Base-by-base conservation (phyloP, 2,329 filamentous ascomycete species). In the Phyllachora maydis region DNA sequence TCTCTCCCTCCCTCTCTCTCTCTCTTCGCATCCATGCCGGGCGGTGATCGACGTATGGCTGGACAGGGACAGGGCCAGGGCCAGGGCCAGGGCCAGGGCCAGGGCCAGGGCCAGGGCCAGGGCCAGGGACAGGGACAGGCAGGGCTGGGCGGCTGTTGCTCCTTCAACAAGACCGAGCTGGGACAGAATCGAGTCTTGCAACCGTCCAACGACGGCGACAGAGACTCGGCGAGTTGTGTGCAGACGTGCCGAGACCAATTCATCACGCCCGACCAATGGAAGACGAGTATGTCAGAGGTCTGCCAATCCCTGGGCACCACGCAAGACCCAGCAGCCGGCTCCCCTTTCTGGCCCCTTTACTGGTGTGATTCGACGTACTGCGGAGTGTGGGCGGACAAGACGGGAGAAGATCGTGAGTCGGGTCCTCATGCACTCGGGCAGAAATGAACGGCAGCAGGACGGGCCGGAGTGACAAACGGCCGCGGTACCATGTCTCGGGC, bases 321-420 rank as follows among this genome's bases (percentile, higher is more conserved):
- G 29, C 12, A 31, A 39, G 16, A 34, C 37, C 23, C 34, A 35
- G 14, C 35, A 42, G n/a, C n/a, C n/a, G n/a, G n/a, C n/a, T n/a
- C n/a, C n/a, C n/a, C n/a, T 19, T 44, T 64, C 8, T 52, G 48
- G 45, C 35, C 42, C 19, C 40, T 64, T 12, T 65, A 65, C 35
- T 57, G 56, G 38, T 63, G 60, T 37, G 56, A 63, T 35, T 46
- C n/a, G n/a, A 48, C 45, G 23, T 46, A 46, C 23, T 65, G 59
- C 34, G 59, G 59, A 14, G 55, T 64, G 21, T 40, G 46, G 28
- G 46, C 46, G 20, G 30, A 36, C 13, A 29, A 32, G 23, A 24
- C 16, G 8, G 34, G 30, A 19, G 36, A n/a, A n/a, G n/a, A n/a
- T 35, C 5, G 27, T 35, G 9, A 36, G 36, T 5, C 47, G 54